These are phyloP conservation scores for Schizopora paradoxa DNA, from an alignment of 1,284 basidiomycete genomes.

Conservation along the genomic window DNA sequence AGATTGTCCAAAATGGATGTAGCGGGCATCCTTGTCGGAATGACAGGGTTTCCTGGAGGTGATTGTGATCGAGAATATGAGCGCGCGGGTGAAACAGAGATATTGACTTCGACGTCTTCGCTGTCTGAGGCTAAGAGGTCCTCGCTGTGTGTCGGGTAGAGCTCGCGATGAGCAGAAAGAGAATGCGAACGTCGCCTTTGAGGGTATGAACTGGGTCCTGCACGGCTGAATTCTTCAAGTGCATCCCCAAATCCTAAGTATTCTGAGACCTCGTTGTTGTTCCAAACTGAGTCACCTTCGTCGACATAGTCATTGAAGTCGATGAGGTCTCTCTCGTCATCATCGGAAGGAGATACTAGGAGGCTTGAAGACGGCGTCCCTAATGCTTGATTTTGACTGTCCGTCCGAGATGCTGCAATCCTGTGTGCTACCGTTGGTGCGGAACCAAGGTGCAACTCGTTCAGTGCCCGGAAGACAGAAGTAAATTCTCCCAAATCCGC, in stretches of 20 bases:
- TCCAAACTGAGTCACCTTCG: constrained; percentile 11
- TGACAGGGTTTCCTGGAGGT: too few species aligned
- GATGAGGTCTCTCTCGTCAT: background rate
- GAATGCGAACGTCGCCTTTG: too few species aligned
- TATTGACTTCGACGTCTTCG: constrained; percentile 8
- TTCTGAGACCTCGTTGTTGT: background rate
- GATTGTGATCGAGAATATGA: too few species aligned
- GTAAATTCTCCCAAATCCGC: constrained; percentile 74
- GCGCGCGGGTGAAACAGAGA: too few species aligned
- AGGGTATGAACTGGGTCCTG: too few species aligned
- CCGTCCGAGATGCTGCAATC: constrained; percentile 5
- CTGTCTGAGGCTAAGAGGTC: constrained; percentile 6
- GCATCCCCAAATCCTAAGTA: background rate
- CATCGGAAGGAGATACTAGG: constrained; percentile 12
- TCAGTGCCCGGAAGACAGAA: constrained; percentile 63
- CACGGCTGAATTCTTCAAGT: background rate
- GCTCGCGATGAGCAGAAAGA: too few species aligned
- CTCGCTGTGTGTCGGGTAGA: constrained; percentile 4
- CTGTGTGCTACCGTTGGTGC: constrained; percentile 21
- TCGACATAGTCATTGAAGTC: constrained; percentile 9
- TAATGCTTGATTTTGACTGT: too few species aligned
- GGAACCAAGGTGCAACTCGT: constrained; percentile 40
- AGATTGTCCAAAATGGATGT: constrained; percentile 2
- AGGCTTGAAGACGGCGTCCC: constrained; percentile 21
- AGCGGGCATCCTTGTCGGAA: constrained; percentile 17